phyloP scores from a whole-genome alignment of 2,329 filamentous ascomycete species.

The Kalmusia sp. region DNA sequence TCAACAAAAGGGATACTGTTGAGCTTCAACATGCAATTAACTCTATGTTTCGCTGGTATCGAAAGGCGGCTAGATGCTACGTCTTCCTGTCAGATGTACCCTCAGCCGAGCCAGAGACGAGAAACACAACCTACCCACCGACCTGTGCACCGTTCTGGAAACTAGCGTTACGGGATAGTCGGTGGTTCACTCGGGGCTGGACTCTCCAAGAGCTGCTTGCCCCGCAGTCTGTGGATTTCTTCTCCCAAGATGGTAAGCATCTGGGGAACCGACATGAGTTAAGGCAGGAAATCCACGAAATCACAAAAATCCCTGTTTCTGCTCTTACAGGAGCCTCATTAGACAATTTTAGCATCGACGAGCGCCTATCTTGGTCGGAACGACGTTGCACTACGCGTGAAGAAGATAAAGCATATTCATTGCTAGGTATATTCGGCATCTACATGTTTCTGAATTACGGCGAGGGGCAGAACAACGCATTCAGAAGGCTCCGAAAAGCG shows the following conservation, averaged over 20 bases:
- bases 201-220: conserved; percentile 22
- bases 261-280: conserved; percentile 16
- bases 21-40: conserved; percentile 1
- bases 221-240: conserved; percentile 8
- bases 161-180: neutral
- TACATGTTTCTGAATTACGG: conserved; percentile 6
- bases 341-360: conserved; percentile 11
- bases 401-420: conserved; percentile 19
- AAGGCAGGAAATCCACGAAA: conserved; percentile 12
- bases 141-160: neutral
- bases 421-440: conserved; percentile 23
- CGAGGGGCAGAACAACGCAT: conserved; percentile 11
- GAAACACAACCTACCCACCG: too few relatives aligned
- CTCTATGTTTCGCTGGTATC: neutral
- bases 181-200: neutral
- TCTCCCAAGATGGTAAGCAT: conserved; percentile 8
- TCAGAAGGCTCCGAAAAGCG: conserved; percentile 2
- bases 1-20: neutral
- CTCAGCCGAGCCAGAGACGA: neutral
- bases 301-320: conserved; percentile 9
- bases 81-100: neutral
- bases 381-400: conserved; percentile 17
- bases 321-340: conserved; percentile 9
- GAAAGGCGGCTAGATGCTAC: neutral
- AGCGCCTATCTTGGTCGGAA: conserved; percentile 16